Base-by-base conservation (phyloP, 306 rosid species). In the Hippophae rhamnoides region DNA sequence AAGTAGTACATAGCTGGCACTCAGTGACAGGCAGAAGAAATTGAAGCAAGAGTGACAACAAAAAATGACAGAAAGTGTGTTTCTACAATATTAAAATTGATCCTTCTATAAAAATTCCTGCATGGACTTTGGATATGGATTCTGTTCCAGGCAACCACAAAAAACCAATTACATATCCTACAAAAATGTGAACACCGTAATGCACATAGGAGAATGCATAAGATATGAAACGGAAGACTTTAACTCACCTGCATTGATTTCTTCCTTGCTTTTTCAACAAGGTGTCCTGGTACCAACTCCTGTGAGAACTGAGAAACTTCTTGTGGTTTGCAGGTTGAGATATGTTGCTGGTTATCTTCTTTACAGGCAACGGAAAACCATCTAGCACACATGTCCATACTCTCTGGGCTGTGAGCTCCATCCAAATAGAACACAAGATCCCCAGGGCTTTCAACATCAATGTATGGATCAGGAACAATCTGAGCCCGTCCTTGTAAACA, bases 361-460 rank as follows among this genome's bases (percentile, higher is more conserved):
- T 62, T 72, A 54, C 72, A 58, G 6, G 78, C 85, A 61, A 60
- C 61, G 65, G 75, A 67, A 74, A 79, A 81, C 79, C 84, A 74
- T 60, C 50, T 76, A 43, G 80, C 74, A 74, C 78, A 81, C 69
- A 73, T 86, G 58, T 82, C 93, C 79, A 87, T 82, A 75, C 95
- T 87, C 67, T 87, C 95, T 18, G 95, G 89, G 76, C 89, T 87
- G 65, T 84, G 95, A 78, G 93, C 95, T 60, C 95, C 93, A 68
- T 87, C 95, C 76, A 84, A 72, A 72, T 84, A 87, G 78, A 87
- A 84, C 70, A 78, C 60, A 69, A 87, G 79, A 64, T 79, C 80
- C 59, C 81, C 90, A 26, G 81, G 57, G 58, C 57, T 52, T 56
- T 44, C 57, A 13, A 79, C 69, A 51, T 68, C 13, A 6, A 73